phyloP scores from a whole-genome alignment of 2,329 filamentous ascomycete genomes.

The Ophiocordyceps polyrhachis-furcata region DNA sequence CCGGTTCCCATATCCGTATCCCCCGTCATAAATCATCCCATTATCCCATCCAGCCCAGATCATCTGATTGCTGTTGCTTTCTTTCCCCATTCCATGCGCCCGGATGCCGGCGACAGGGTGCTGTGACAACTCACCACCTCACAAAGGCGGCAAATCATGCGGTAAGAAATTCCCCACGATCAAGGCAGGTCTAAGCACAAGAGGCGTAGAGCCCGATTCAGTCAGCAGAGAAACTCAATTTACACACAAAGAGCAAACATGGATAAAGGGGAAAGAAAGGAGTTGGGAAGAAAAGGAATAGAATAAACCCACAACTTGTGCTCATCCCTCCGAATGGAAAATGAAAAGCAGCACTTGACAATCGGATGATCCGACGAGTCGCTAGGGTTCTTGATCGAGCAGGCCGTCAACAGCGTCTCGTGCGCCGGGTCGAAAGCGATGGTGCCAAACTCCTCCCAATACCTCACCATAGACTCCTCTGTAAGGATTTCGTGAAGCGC shows the following conservation, averaged over 20 bases:
- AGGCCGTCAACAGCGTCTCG: constrained; percentile 89
- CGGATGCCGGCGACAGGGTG: too few species aligned
- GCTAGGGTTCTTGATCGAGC: constrained; percentile 69
- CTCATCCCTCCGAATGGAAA: constrained; percentile 84
- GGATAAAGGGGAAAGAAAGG: background rate
- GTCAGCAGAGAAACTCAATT: background rate
- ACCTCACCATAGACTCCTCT: constrained; percentile 85
- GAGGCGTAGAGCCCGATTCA: background rate
- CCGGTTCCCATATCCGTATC: too few species aligned
- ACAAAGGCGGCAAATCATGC: constrained; percentile 38
- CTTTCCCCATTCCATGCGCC: too few species aligned
- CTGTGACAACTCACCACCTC: background rate
- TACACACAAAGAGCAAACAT: too few species aligned
- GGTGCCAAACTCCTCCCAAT: constrained; percentile 98
- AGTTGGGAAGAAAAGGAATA: background rate
- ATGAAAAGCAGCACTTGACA: constrained; percentile 91
- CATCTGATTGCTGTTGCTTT: too few species aligned
- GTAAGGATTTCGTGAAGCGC: constrained; percentile 90
- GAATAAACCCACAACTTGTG: constrained; percentile 71
- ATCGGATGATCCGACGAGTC: constrained; percentile 49
- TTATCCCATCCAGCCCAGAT: too few species aligned
- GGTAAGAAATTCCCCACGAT: constrained; percentile 96
- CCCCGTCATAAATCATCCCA: too few species aligned
- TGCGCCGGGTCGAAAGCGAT: constrained; percentile 91
- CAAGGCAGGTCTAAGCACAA: constrained; percentile 58